Percentiles rank a stretch among this genome's conserved stretches.
phyloP scores from a whole-genome alignment of 495 filamentous ascomycete species.

The Ramalina intermedia region DNA sequence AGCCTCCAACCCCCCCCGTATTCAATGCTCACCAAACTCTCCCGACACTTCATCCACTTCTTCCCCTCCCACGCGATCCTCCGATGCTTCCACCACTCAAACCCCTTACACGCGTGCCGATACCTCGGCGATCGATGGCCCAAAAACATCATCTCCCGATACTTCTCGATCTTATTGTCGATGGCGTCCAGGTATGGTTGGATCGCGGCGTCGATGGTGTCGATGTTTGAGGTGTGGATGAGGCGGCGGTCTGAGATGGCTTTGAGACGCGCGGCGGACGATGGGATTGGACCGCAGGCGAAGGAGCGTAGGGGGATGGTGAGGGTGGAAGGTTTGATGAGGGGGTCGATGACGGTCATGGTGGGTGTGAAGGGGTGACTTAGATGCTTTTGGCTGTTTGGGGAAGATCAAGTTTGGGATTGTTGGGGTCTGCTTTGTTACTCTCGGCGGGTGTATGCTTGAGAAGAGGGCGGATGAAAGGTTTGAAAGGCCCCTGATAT shows the following conservation, averaged over 20 bases:
- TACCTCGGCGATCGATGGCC: neutral
- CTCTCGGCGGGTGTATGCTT: no score
- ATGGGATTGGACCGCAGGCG: neutral
- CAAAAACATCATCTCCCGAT: neutral
- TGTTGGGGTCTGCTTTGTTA: no score
- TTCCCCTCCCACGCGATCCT: neutral
- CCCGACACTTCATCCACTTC: neutral
- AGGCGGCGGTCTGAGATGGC: conserved; percentile 5
- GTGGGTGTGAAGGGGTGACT: neutral
- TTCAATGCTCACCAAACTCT: neutral
- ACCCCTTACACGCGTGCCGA: neutral
- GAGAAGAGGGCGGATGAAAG: no score
- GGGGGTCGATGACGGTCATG: neutral
- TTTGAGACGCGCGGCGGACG: neutral
- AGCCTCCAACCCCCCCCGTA: neutral
- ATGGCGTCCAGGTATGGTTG: neutral
- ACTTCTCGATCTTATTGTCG: neutral
- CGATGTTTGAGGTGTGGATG: conserved; percentile 13
- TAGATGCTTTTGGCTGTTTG: neutral
- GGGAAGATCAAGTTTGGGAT: neutral
- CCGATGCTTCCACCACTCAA: neutral
- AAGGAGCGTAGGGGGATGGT: neutral
- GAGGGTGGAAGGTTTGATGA: conserved; percentile 4
- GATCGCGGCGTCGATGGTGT: conserved; percentile 12
- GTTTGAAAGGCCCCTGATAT: neutral